Base-by-base conservation (phyloP, 257 asterid species). In the Solanum chilense region DNA sequence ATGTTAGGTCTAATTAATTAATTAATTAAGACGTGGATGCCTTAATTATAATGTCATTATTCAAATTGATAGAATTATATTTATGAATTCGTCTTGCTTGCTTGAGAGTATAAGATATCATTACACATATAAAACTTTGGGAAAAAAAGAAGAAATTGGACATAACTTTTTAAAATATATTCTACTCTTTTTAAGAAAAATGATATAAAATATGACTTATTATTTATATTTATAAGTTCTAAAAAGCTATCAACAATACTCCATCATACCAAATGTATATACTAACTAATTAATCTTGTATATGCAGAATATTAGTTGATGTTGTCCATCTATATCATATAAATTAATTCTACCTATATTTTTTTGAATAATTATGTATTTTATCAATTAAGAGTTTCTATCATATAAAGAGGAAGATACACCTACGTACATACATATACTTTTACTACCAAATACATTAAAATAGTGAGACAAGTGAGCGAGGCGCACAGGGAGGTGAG, bases 21-120 rank as follows among this genome's bases (percentile, higher is more conserved):
- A 64, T 69, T 62, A 62, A 64, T 68, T 71, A 71, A 71, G 15
- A 78, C 66, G 84, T 78, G 84, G 42, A 78, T 16, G 20, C 66
- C 66, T 25, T 78, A 45, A 4, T 33, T 33, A 33, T 33, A 35
- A 70, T 10, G 3, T 70, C 23, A n/a, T 14, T 77, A 7, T 42
- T 42, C 44, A 1, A 6, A 77, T 42, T 77, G 8, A 9, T 0
- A n/a, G 37, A 41, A 77, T 60, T 77, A 42, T 42, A 76, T 64
- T 25, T 64, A 12, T 25, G 33, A 25, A 12, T n/a, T 64, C 9
- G 1, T 64, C 73, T 25, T 7, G 1, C 8, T 25, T 12, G 35
- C 73, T 25, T 64, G 35, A 64, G 35, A 64, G 71, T 64, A 14
- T n/a, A 1, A 64, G 18, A 64, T 25, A 64, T 64, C 8, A 1